Evolutionary conservation across 371 early-diverging fungal species (phyloP), one percentile per base, ranked within the genome.

Genomic region (Chytridium lagenaria): DNA sequence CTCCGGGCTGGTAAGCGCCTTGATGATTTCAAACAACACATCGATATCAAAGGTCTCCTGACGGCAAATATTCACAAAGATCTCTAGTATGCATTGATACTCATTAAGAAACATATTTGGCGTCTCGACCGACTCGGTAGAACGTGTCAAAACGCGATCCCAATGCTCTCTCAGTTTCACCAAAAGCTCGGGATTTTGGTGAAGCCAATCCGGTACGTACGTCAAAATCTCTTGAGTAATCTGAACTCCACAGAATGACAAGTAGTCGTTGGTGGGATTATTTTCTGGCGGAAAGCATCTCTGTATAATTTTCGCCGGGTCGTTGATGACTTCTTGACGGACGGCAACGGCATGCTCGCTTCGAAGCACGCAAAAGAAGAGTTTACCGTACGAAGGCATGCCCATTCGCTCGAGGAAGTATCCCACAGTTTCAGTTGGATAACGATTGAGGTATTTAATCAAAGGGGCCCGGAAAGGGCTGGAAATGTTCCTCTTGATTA

Each of bases 381-480:
- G 76, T 1, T 68, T 26, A n/a, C 67, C 88, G 84, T 73, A 87
- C 80, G 71, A 82, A 80, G 23, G 37, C 1, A 88, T 80, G 5
- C 85, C 79, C 16, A 97, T 72, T 16, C 88, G 87, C 44, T 93
- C 89, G 30, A 92, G 86, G 77, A 99, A 98, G 78, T 92, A 96
- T 0, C 88, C 89, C 3, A 94, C 84, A 0, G 97, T 84, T 52
- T 98, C 98, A 0, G 88, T 70, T 0, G 94, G 85, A 74, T 97
- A 95, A 3, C 93, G 86, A 70, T 94, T 95, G 63, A 98, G 71
- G 80, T 92, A 99, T 78, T 91, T 91, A 79, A 95, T 89, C 52
- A 99, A 82, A 23, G 97, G 95, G 3, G 86, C 80, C 38, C 98
- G 84, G 86, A 99, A 98, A 0, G 99, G 99, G 69, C 95, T 95